Percentiles rank a stretch among this genome's conserved stretches.
These are phyloP conservation scores for Hemisphaericaspora xylanilytica DNA, from an alignment of 1,139 yeast species.

Conservation along the genomic window DNA sequence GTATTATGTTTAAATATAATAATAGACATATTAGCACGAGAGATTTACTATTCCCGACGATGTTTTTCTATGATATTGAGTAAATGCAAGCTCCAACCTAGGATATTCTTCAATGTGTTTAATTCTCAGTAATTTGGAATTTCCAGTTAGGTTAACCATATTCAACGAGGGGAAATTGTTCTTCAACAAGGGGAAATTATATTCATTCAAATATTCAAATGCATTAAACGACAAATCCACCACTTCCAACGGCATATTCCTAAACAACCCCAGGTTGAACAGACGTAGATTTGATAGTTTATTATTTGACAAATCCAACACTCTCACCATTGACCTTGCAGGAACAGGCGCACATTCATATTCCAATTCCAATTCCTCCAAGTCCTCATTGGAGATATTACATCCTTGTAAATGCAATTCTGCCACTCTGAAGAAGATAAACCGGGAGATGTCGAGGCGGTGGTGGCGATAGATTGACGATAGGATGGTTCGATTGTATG, in stretches of 20 bases:
- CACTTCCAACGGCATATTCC: slow-evolving; percentile 9
- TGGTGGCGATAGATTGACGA: slow-evolving; percentile 12
- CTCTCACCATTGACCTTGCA: slow-evolving; percentile 5
- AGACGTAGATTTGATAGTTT: slow-evolving; percentile 12
- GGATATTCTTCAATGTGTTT: slow-evolving; percentile 9
- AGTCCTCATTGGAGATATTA: slow-evolving; percentile 14
- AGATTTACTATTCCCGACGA: neutral
- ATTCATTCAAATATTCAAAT: slow-evolving; percentile 11
- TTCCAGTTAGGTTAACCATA: slow-evolving; percentile 11
- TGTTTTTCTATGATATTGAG: slow-evolving; percentile 3
- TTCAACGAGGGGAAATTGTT: slow-evolving; percentile 7
- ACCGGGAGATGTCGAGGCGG: slow-evolving; percentile 9
- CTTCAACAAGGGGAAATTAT: slow-evolving; percentile 12
- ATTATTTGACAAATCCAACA: slow-evolving; percentile 12
- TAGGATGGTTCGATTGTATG: slow-evolving; percentile 12
- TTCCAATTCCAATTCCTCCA: slow-evolving; percentile 11
- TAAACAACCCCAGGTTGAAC: slow-evolving; percentile 9
- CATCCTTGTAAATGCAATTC: slow-evolving; percentile 14
- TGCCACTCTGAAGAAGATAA: slow-evolving; percentile 9
- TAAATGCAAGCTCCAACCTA: slow-evolving; percentile 6
- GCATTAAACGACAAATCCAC: slow-evolving; percentile 14
- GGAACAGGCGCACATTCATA: slow-evolving; percentile 5
- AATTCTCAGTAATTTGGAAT: slow-evolving; percentile 10
- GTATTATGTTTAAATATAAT: slow-evolving; percentile 1
- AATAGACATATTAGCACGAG: too few species aligned